phyloP scores from a whole-genome alignment of 2,329 filamentous ascomycete genomes.

The Cercospora sp. region DNA sequence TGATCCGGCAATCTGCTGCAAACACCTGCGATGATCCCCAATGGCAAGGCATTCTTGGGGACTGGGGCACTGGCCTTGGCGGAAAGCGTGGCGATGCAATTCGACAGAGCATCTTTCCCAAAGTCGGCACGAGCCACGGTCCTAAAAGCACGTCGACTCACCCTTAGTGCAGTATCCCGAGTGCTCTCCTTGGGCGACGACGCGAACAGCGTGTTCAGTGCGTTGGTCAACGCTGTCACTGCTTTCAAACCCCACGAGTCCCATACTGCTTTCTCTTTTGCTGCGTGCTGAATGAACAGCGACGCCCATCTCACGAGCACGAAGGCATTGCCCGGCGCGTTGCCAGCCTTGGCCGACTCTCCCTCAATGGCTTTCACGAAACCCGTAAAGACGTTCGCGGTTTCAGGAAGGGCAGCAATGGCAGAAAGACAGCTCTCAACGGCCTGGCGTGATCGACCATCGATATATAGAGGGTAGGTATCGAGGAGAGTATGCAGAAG shows the following conservation, averaged over 20 bases:
- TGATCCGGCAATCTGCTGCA: conserved; percentile 68
- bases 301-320: conserved; percentile 90
- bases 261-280: conserved; percentile 61
- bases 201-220: conserved; percentile 74
- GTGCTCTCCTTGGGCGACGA: conserved; percentile 64
- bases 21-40: conserved; percentile 86
- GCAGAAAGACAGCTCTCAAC: conserved; percentile 76
- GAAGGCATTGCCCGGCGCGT: conserved; percentile 79
- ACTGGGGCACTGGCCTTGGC: conserved; percentile 64
- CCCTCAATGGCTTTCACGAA: conserved; percentile 67
- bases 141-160: conserved; percentile 77
- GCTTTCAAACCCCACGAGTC: conserved; percentile 65
- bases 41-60: conserved; percentile 70
- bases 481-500: conserved; percentile 72
- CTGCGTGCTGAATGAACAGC: conserved; percentile 71
- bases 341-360: conserved; percentile 73
- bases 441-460: conserved; percentile 78
- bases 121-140: conserved; percentile 65
- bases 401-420: conserved; percentile 61
- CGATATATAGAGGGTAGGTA: conserved; percentile 83
- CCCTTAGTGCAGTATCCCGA: conserved; percentile 70
- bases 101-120: conserved; percentile 61
- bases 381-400: conserved; percentile 58
- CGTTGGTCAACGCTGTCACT: conserved; percentile 67
- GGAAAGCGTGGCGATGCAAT: conserved; percentile 66